Percentiles rank a stretch among this genome's conserved stretches.
Conservation (phyloP, 768 basidiomycete genomes). For the Boletus vermiculosoides region DNA sequence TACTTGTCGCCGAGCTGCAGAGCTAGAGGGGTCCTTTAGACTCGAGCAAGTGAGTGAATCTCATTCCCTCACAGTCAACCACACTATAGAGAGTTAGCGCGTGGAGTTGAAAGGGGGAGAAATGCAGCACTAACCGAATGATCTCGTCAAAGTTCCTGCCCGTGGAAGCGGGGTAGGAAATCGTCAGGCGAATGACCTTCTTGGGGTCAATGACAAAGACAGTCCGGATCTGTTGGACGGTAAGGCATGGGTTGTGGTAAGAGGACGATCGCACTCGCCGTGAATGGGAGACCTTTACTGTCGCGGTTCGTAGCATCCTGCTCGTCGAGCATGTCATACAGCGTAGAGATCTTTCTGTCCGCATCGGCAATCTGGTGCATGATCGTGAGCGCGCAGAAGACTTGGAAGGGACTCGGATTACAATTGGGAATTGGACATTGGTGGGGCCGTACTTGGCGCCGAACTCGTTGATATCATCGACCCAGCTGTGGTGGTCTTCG, state of each 20-base stretch:
- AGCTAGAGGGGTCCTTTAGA: constrained; percentile 39
- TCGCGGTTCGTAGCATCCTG: constrained; percentile 91
- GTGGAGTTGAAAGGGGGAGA: background rate
- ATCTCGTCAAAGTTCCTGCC: constrained; percentile 89
- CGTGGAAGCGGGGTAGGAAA: constrained; percentile 94
- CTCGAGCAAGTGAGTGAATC: constrained; percentile 33
- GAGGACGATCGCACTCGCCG: constrained; percentile 42
- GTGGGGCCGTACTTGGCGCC: constrained; percentile 72
- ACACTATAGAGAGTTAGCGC: constrained; percentile 44
- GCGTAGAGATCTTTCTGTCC: constrained; percentile 77
- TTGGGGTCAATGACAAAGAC: constrained; percentile 98
- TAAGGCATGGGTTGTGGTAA: background rate
- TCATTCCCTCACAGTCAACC: constrained; percentile 61
- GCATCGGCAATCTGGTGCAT: constrained; percentile 79
- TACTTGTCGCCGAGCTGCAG: constrained; percentile 90
- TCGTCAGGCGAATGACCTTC: constrained; percentile 85
- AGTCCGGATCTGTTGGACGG: constrained; percentile 69
- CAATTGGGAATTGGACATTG: constrained; percentile 88
- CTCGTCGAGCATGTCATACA: constrained; percentile 96
- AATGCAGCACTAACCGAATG: constrained; percentile 42
- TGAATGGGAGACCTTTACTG: constrained; percentile 89
- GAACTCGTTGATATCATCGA: constrained; percentile 80
- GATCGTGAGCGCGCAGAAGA: constrained; percentile 10
- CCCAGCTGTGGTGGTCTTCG: constrained; percentile 82
- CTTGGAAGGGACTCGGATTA: constrained; percentile 26